Percentiles rank a stretch among this genome's conserved stretches.
Evolutionary conservation across 495 filamentous ascomycete species (phyloP).

Genomic region (Trichoderma virens): DNA sequence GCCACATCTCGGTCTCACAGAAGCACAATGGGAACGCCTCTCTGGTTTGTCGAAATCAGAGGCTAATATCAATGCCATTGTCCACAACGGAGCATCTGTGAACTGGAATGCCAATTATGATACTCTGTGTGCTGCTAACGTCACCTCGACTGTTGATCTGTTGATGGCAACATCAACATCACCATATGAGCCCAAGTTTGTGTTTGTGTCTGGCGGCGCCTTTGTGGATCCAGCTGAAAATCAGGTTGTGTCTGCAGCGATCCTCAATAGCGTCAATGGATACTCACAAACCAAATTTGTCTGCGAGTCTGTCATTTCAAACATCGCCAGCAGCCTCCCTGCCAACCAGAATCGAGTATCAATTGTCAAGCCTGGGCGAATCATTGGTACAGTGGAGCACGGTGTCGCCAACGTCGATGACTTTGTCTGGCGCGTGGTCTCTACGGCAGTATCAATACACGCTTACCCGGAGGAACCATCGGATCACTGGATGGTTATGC

Average conservation of each 20-base stretch:
- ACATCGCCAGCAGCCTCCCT: neutral
- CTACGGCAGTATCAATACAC: neutral
- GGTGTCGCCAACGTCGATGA: slow-evolving; percentile 1
- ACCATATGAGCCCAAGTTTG: neutral
- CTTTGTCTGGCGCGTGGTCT: slow-evolving; percentile 4
- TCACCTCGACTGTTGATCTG: slow-evolving; percentile 1
- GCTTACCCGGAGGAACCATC: neutral
- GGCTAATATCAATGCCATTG: neutral
- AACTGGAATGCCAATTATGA: slow-evolving; percentile 7
- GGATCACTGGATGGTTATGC: neutral
- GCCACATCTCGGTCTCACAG: neutral
- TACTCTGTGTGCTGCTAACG: neutral
- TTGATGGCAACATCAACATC: neutral
- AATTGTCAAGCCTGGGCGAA: neutral
- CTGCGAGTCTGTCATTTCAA: neutral
- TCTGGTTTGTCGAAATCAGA: neutral
- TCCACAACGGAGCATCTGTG: slow-evolving; percentile 8
- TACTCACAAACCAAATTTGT: slow-evolving; percentile 4
- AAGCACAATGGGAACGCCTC: neutral
- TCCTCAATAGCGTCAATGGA: neutral
- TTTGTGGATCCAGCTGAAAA: neutral
- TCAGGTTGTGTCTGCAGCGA: neutral
- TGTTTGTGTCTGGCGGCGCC: slow-evolving; percentile 4
- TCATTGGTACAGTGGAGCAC: neutral
- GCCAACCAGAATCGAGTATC: neutral